Conservation (phyloP, 164 flowering plant genomes). For the Stephania japonica region DNA sequence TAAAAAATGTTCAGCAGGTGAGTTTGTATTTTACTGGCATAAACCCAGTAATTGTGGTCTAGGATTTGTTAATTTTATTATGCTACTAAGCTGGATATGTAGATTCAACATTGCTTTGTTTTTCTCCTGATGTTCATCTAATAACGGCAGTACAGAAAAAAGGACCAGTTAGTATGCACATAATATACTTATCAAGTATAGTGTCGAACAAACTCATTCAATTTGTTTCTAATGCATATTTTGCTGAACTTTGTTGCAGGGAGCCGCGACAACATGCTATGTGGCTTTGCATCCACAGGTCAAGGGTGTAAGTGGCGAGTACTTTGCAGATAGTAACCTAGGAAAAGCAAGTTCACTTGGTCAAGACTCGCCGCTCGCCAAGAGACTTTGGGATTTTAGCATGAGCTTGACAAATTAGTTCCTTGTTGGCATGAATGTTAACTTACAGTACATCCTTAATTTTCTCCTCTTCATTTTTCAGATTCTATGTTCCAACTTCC, state of each 20-base stretch:
- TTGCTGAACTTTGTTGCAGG: conserved; percentile 32
- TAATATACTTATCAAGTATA: not conserved
- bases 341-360: conserved; percentile 36
- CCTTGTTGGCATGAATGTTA: not conserved
- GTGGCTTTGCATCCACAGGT: conserved; percentile 69
- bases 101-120: too few relatives aligned
- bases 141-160: too few relatives aligned
- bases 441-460: not conserved
- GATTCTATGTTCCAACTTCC: not conserved
- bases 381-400: conserved; percentile 74
- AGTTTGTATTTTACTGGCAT: not conserved
- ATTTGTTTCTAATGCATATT: not conserved
- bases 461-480: not conserved
- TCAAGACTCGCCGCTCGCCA: conserved; percentile 46
- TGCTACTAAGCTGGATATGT: too few relatives aligned
- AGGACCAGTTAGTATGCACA: not conserved
- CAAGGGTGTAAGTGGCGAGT: conserved; percentile 52
- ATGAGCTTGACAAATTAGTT: conserved; percentile 22
- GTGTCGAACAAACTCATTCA: too few relatives aligned
- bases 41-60: not conserved
- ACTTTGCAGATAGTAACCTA: conserved; percentile 45
- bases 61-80: too few relatives aligned
- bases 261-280: conserved; percentile 81
- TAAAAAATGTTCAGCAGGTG: conserved; percentile 64
- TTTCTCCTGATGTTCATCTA: too few relatives aligned